Evolutionary conservation across 1,139 yeast genomes (phyloP), one percentile per base, ranked within the genome.

Genomic region (Sugiyamaella castrensis): DNA sequence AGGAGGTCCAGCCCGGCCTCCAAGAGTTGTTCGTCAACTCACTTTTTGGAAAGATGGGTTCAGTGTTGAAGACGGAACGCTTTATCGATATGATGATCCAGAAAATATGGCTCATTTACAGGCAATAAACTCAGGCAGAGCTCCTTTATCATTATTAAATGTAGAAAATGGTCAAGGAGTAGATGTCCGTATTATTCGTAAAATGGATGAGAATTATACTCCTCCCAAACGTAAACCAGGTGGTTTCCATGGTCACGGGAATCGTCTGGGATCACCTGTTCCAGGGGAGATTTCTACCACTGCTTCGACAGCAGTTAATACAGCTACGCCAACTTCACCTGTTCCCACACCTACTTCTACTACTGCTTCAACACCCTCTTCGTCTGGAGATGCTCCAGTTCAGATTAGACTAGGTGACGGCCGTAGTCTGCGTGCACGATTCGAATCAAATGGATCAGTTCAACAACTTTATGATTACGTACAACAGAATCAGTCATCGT

Each of bases 11-110:
- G 44, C 37, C 9, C 43, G 54, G 34, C 51, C 54, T n/a, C 51
- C 47, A 11, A 56, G 55, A 32, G 69, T 66, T n/a, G 52, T 58
- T 13, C 79, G 54, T 74, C 84, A 84, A 46, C 84, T 94, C 55
- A 88, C 95, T 0, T 92, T 92, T 66, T 92, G 98, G 98, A 83
- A 82, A 59, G 94, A 92, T 64, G 98, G 98, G 2, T 92, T 94
- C 69, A 87, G 89, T 49, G 91, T 92, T 29, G 98, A 92, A 16
- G 95, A 89, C 46, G 97, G 98, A 1, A 81, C 81, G 16, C 74
- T 92, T 53, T 84, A 79, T 67, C 75, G 95, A 51, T 92, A 89
- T 64, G 97, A 92, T 61, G 98, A 92, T 66, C 96, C 96, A 7
- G 81, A 77, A 24, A 92, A 92, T 64, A 81, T 83, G 45, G 78